phyloP scores from a whole-genome alignment of 163 green algal species.

The Prototheca cutis region DNA sequence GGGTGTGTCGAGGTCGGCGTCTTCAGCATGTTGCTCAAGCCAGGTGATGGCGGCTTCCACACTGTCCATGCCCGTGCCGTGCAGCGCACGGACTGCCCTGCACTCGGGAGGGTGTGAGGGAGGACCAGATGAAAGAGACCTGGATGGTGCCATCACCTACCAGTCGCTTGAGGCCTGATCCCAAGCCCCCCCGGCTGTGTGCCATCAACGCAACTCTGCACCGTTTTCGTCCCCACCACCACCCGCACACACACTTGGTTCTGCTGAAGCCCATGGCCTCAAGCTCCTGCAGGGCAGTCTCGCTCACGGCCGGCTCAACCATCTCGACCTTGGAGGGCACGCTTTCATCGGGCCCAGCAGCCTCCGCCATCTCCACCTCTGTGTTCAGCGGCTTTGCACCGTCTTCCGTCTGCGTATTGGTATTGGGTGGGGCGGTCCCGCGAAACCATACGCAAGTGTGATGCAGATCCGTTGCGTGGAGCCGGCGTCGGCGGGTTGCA shows the following conservation, averaged over 20 bases:
- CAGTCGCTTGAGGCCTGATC: not conserved
- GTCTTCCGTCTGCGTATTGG: no score
- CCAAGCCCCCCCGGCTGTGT: no score
- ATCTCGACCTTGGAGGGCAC: not conserved
- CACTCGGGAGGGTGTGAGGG: no score
- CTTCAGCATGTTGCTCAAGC: slow-evolving; percentile 38
- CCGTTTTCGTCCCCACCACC: not conserved
- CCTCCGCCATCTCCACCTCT: slow-evolving; percentile 58
- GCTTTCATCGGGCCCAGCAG: slow-evolving; percentile 4
- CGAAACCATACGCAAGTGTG: no score
- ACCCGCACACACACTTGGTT: slow-evolving; percentile 12
- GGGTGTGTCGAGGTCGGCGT: slow-evolving; percentile 61
- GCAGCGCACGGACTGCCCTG: slow-evolving; percentile 37
- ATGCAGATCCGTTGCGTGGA: no score
- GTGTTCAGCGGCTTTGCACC: slow-evolving; percentile 45
- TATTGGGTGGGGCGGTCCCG: no score
- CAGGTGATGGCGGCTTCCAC: slow-evolving; percentile 67
- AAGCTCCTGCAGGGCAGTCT: slow-evolving; percentile 28
- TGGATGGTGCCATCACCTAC: no score
- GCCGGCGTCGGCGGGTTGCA: no score
- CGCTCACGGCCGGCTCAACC: no score
- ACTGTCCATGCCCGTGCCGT: slow-evolving; percentile 37
- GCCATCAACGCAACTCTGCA: no score
- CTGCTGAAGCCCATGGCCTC: slow-evolving; percentile 65
- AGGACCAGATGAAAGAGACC: not conserved